Conservation (phyloP, 371 early-diverging fungal genomes). For the Circinella minor region DNA sequence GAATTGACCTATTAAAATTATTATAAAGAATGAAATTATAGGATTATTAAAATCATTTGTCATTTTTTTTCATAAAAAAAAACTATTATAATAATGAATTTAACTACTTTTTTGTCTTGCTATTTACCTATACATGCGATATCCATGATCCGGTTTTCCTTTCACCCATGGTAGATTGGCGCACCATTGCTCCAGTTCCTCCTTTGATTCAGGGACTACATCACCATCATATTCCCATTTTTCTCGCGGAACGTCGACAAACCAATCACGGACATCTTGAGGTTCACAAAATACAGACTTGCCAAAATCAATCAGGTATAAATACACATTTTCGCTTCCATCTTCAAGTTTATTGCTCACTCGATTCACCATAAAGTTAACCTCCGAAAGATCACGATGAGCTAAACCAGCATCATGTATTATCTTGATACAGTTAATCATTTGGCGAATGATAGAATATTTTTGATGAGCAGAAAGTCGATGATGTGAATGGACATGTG, state of each 20-base stretch:
- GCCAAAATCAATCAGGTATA: slow-evolving; percentile 71
- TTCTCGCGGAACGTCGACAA: slow-evolving; percentile 52
- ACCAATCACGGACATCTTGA: slow-evolving; percentile 62
- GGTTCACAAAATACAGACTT: slow-evolving; percentile 64
- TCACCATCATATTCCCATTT: slow-evolving; percentile 50
- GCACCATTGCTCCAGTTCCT: slow-evolving; percentile 56
- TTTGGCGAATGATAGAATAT: slow-evolving; percentile 59
- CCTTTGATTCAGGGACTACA: slow-evolving; percentile 49
- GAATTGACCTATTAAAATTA: slow-evolving; percentile 47
- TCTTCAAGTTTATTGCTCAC: slow-evolving; percentile 55
- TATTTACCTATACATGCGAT: slow-evolving; percentile 58
- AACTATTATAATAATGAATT: too few species aligned
- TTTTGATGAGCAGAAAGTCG: slow-evolving; percentile 66
- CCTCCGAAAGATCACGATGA: slow-evolving; percentile 71
- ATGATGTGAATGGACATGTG: slow-evolving; percentile 61
- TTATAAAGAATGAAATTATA: too few species aligned
- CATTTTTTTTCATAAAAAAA: too few species aligned
- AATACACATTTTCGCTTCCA: slow-evolving; percentile 50
- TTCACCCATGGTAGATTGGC: slow-evolving; percentile 58
- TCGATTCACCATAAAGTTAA: slow-evolving; percentile 70
- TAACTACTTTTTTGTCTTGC: neutral
- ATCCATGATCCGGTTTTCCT: slow-evolving; percentile 67
- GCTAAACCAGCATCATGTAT: slow-evolving; percentile 68
- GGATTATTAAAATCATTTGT: too few species aligned
- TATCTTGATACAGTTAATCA: slow-evolving; percentile 63